A percentile compares a stretch with the other conserved stretches of the same genome.
Conservation (phyloP, 2,329 filamentous ascomycete genomes). For the Alternaria sp. region DNA sequence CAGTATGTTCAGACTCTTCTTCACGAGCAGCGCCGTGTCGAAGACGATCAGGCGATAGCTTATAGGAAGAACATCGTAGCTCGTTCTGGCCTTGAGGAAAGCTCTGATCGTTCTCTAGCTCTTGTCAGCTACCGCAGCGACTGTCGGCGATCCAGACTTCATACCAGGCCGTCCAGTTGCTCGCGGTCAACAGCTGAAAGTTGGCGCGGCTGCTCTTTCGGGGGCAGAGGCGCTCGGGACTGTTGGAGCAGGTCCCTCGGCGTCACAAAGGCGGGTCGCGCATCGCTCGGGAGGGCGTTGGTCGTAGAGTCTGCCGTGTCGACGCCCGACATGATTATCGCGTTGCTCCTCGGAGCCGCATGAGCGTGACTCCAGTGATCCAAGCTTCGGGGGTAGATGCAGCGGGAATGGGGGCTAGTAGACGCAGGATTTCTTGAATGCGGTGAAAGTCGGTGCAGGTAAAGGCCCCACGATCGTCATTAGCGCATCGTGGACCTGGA, state of each 20-base stretch:
- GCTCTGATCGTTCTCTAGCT: slow-evolving; percentile 81
- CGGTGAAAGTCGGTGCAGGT: slow-evolving; percentile 14
- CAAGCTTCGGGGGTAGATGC: slow-evolving; percentile 8
- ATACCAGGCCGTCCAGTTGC: slow-evolving; percentile 78
- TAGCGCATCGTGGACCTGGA: slow-evolving; percentile 12
- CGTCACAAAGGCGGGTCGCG: slow-evolving; percentile 33
- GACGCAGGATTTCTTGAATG: slow-evolving; percentile 15
- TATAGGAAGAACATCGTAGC: slow-evolving; percentile 95
- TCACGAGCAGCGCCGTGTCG: slow-evolving; percentile 92
- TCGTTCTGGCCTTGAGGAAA: slow-evolving; percentile 94
- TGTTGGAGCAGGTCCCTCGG: slow-evolving; percentile 26
- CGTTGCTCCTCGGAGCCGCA: slow-evolving; percentile 46
- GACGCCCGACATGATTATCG: slow-evolving; percentile 48
- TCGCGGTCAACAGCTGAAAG: slow-evolving; percentile 73
- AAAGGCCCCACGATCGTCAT: slow-evolving; percentile 17
- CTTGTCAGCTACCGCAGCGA: slow-evolving; percentile 18
- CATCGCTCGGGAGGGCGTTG: slow-evolving; percentile 21
- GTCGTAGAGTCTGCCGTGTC: slow-evolving; percentile 39
- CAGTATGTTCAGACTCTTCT: slow-evolving; percentile 94
- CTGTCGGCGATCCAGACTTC: slow-evolving; percentile 32
- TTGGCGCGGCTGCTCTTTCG: slow-evolving; percentile 34
- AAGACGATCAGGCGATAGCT: slow-evolving; percentile 96
- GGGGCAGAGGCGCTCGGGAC: slow-evolving; percentile 30
- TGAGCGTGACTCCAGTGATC: slow-evolving; percentile 25
- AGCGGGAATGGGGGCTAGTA: slow-evolving; percentile 8